A percentile compares a stretch with the other conserved stretches of the same genome.
Conservation (phyloP, 768 basidiomycete species). For the Tylopilus sp. region DNA sequence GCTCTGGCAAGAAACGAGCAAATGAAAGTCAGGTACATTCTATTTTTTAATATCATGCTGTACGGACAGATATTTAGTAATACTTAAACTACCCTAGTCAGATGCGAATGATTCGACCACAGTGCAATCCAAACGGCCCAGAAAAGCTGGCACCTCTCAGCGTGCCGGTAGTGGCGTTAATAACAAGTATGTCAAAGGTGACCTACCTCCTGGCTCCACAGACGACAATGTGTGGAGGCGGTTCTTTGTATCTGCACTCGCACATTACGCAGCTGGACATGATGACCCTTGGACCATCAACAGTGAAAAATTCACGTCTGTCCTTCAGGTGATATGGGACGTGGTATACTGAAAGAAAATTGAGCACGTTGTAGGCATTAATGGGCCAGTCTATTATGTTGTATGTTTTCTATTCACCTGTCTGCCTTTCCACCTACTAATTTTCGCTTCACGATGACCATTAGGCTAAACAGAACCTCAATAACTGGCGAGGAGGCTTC, state of each 20-base stretch:
- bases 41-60: too few relatives aligned
- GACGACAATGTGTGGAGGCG: background rate
- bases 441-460: background rate
- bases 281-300: background rate
- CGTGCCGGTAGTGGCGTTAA: background rate
- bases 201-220: background rate
- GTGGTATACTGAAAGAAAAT: background rate
- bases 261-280: background rate
- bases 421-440: too few relatives aligned
- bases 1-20: too few relatives aligned
- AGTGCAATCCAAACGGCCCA: background rate
- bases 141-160: background rate
- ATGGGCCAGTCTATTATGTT: background rate
- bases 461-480: background rate
- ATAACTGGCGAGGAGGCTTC: background rate
- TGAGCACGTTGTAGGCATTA: background rate
- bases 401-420: background rate
- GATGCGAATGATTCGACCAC: too few relatives aligned
- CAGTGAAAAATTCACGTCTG: background rate
- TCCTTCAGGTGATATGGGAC: conserved; percentile 1
- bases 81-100: too few relatives aligned
- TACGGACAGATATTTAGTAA: too few relatives aligned
- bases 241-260: background rate
- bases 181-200: background rate
- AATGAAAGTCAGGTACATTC: too few relatives aligned